Conservation (phyloP, 371 early-diverging fungal genomes). For the Mortierella sp. region DNA sequence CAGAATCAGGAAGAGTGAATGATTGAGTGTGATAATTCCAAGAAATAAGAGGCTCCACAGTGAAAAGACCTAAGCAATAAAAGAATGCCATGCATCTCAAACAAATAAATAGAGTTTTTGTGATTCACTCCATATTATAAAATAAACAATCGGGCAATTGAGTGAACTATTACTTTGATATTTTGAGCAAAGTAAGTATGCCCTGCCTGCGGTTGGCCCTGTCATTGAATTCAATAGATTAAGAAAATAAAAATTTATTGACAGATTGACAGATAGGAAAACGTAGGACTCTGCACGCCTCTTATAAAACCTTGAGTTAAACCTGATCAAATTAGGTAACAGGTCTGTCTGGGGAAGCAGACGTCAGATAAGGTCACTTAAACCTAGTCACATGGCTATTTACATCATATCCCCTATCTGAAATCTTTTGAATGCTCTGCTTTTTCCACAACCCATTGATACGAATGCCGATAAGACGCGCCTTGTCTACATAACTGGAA, state of each 20-base stretch:
- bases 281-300: neutral
- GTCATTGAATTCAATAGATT: neutral
- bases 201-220: neutral
- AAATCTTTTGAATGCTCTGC: neutral
- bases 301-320: neutral
- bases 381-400: slow-evolving; percentile 2
- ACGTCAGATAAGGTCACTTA: slow-evolving; percentile 1
- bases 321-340: slow-evolving; percentile 3
- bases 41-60: neutral
- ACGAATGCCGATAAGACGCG: neutral
- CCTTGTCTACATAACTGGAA: too few species aligned
- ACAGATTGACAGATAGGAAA: slow-evolving; percentile 4
- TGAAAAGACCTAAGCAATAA: too few species aligned
- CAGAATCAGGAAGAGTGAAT: neutral
- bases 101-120: neutral
- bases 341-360: neutral
- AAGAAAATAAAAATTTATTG: neutral
- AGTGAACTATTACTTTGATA: too few species aligned
- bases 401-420: neutral
- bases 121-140: neutral
- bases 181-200: neutral
- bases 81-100: slow-evolving; percentile 1
- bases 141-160: neutral
- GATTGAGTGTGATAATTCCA: neutral
- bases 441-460: neutral